A percentile compares a stretch with the other conserved stretches of the same genome.
phyloP scores from a whole-genome alignment of 1,139 yeast species.

The Eremothecium gossypii region DNA sequence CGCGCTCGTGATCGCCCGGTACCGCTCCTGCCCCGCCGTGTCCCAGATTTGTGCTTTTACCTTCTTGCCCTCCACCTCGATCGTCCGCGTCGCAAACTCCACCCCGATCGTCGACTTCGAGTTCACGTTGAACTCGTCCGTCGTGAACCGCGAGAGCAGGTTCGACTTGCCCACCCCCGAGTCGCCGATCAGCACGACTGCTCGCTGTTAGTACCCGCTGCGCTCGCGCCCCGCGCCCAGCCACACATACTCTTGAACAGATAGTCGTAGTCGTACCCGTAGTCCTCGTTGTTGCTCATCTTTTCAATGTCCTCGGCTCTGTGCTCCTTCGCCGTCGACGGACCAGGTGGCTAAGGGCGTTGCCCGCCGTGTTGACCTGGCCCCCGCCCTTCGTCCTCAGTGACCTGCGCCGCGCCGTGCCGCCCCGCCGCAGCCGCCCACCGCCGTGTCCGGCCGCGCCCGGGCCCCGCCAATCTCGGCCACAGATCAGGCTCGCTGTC shows the following conservation, averaged over 20 bases:
- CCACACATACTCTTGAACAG: slow-evolving; percentile 63
- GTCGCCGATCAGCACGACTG: slow-evolving; percentile 89
- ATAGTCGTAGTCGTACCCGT: slow-evolving; percentile 89
- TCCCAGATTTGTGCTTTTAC: slow-evolving; percentile 99
- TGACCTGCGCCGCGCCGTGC: too few relatives aligned
- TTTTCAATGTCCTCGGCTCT: not conserved
- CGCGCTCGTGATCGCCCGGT: slow-evolving; percentile 95
- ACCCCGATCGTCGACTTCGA: slow-evolving; percentile 95
- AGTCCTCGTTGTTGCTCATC: slow-evolving; percentile 47
- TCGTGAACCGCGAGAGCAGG: slow-evolving; percentile 82
- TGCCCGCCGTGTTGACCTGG: too few relatives aligned
- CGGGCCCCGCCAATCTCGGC: too few relatives aligned
- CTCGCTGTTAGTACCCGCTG: not conserved
- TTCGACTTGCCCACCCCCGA: slow-evolving; percentile 97
- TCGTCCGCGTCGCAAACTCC: slow-evolving; percentile 94
- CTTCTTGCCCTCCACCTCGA: slow-evolving; percentile 88
- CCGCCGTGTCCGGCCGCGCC: too few relatives aligned
- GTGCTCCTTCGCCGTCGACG: not conserved
- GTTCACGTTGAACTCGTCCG: slow-evolving; percentile 92
- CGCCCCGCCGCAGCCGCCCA: too few relatives aligned
- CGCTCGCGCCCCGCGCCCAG: not conserved
- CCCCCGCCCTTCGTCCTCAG: too few relatives aligned
- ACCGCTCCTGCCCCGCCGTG: slow-evolving; percentile 98
- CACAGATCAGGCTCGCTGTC: too few relatives aligned
- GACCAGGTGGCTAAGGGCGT: too few relatives aligned